A percentile compares a stretch with the other conserved stretches of the same genome.
These are phyloP conservation scores for Furcasterigmium sp. DNA, from an alignment of 2,329 filamentous ascomycete genomes.

Conservation along the genomic window DNA sequence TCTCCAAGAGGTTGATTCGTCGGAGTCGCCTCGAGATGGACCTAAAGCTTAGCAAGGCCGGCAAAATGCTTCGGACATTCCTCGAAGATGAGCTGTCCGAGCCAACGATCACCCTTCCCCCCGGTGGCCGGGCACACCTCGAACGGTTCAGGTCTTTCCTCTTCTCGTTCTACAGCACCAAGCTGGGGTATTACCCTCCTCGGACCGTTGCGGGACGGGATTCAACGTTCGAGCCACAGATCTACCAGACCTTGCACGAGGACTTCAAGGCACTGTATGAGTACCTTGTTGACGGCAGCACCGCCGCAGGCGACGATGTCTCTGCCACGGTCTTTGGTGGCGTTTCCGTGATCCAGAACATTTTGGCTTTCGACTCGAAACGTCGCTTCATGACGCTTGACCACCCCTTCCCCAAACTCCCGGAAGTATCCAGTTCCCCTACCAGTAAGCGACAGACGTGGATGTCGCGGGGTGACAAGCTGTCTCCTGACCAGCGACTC, in stretches of 20 bases:
- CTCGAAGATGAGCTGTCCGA: slow-evolving; percentile 67
- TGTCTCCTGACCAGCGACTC: slow-evolving; percentile 42
- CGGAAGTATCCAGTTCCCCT: slow-evolving; percentile 30
- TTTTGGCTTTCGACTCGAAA: slow-evolving; percentile 60
- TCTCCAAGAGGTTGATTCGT: slow-evolving; percentile 61
- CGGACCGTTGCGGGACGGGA: slow-evolving; percentile 32
- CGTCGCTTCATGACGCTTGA: slow-evolving; percentile 55
- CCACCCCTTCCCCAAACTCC: slow-evolving; percentile 64
- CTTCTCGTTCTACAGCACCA: slow-evolving; percentile 58
- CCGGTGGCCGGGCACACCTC: slow-evolving; percentile 59
- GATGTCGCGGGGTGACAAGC: slow-evolving; percentile 33
- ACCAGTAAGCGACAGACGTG: slow-evolving; percentile 27
- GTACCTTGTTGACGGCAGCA: slow-evolving; percentile 61
- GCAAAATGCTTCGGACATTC: slow-evolving; percentile 58
- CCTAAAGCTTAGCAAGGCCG: slow-evolving; percentile 51
- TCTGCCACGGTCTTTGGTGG: slow-evolving; percentile 57
- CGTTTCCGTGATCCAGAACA: slow-evolving; percentile 63
- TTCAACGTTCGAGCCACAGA: slow-evolving; percentile 48
- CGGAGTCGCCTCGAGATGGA: slow-evolving; percentile 62
- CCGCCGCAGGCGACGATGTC: slow-evolving; percentile 41
- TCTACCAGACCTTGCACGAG: slow-evolving; percentile 56
- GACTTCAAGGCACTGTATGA: slow-evolving; percentile 70
- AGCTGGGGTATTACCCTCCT: slow-evolving; percentile 70
- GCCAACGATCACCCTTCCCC: slow-evolving; percentile 57
- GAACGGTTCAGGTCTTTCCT: slow-evolving; percentile 69